A percentile compares a stretch with the other conserved stretches of the same genome.
Evolutionary conservation across 164 flowering plant species (phyloP).

Genomic region (Magnolia sinica): DNA sequence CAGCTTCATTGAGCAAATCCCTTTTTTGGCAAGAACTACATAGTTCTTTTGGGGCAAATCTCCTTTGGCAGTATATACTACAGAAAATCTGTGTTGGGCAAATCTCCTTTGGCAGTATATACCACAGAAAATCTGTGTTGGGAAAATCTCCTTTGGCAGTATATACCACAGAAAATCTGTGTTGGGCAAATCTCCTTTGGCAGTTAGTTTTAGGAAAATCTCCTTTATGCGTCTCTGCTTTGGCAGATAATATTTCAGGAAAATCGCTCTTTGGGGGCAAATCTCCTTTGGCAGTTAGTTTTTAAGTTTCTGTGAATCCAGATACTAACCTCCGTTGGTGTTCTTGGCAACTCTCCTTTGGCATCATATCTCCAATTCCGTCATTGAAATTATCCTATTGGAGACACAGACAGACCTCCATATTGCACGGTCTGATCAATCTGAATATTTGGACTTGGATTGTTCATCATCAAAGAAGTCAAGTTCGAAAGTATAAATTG

Average conservation of each 20-base stretch:
- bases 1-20: constrained; percentile 9
- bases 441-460: constrained; percentile 2
- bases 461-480: constrained; percentile 1
- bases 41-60: constrained; percentile 22
- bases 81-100: constrained; percentile 9
- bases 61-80: constrained; percentile 20
- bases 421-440: constrained; percentile 3
- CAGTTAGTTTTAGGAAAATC: constrained; percentile 32
- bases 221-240: constrained; percentile 17
- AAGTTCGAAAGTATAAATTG: neutral
- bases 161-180: neutral
- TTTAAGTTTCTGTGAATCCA: no score
- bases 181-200: constrained; percentile 80
- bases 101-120: constrained; percentile 24
- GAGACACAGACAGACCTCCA: constrained; percentile 26
- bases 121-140: neutral
- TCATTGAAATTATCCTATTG: constrained; percentile 13
- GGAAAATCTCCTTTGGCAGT: constrained; percentile 18
- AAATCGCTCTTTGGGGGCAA: neutral
- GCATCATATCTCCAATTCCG: constrained; percentile 25
- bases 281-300: neutral
- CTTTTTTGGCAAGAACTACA: constrained; percentile 1
- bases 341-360: constrained; percentile 7
- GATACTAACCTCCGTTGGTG: no score
- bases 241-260: neutral